Conservation (phyloP, 2,329 filamentous ascomycete species). For the Monilinia fructicola region DNA sequence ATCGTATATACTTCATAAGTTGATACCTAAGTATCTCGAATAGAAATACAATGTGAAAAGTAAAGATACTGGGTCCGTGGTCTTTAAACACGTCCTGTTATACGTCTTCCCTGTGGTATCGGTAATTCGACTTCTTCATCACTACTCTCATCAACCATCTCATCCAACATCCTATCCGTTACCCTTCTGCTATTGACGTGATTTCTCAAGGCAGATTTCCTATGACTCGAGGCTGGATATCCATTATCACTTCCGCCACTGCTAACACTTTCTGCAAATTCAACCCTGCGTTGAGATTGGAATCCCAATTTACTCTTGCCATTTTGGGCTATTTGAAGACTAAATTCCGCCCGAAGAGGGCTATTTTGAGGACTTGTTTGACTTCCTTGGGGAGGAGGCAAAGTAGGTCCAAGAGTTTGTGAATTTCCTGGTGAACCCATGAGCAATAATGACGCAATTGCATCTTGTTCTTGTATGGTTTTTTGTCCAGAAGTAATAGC, state of each 20-base stretch:
- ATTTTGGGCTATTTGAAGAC: slow-evolving; percentile 28
- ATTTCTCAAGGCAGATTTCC: slow-evolving; percentile 18
- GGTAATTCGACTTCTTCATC: slow-evolving; percentile 41
- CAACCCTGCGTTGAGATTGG: slow-evolving; percentile 29
- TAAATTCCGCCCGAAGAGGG: slow-evolving; percentile 39
- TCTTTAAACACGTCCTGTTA: slow-evolving; percentile 29
- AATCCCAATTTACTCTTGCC: slow-evolving; percentile 31
- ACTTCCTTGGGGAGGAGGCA: slow-evolving; percentile 47
- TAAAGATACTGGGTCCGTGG: neutral
- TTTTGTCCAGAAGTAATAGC: slow-evolving; percentile 63
- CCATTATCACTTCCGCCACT: slow-evolving; percentile 18
- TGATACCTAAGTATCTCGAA: too few relatives aligned
- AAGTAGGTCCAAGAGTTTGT: slow-evolving; percentile 55
- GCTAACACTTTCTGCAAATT: slow-evolving; percentile 30
- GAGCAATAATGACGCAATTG: slow-evolving; percentile 75
- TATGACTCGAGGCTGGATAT: neutral
- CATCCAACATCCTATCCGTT: slow-evolving; percentile 40
- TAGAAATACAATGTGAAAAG: neutral
- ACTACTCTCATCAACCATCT: slow-evolving; percentile 40
- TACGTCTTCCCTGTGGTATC: slow-evolving; percentile 35
- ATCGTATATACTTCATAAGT: slow-evolving; percentile 1
- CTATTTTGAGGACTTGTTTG: slow-evolving; percentile 38
- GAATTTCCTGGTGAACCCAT: slow-evolving; percentile 79
- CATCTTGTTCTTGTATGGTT: slow-evolving; percentile 73
- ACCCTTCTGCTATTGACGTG: slow-evolving; percentile 30